Base-by-base conservation (phyloP, 805 yeast genomes). In the Allodekkera sacchari region DNA sequence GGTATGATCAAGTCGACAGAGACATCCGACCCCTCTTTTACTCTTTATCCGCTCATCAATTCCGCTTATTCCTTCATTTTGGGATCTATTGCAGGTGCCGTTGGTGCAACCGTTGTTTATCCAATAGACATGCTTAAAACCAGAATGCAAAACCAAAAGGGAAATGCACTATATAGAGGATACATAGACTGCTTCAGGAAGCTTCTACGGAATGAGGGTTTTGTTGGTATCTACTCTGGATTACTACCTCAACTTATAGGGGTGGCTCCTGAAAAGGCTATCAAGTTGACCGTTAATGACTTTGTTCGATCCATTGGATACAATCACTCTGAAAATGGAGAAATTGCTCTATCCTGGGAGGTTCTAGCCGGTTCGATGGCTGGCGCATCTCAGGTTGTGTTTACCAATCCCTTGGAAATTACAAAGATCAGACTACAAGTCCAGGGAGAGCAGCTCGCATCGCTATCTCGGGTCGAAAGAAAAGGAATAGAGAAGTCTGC, bases 261-360 rank as follows among this genome's bases (percentile, higher is more conserved):
- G 44, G 97, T 89, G 31, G 97, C 97, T 0, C 98, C 98, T 2
- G 98, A 89, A 57, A 89, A 89, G 64, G 97, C 97, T 27, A 89
- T 89, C 50, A 89, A 89, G 61, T 72, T 89, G 43, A 88, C 97
- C 0, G 94, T 89, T 24, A 89, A 89, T 59, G 98, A 89, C 54
- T 63, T 83, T 35, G 77, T 87, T 36, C 73, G 97, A 48, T 77
- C 77, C 18, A 66, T 74, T 33, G 77, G 89, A 40, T 68, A 83
- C 22, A 52, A 54, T 14, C 56, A 66, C 61, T 61, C 68, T 28
- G 48, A 61, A 16, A 61, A 66, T 10, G 77, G 76, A 33, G 53
- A 64, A 20, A 62, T 77, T 30, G 55, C 73, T 3, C 42, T 71
- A 43, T 53, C 60, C 18, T 70, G 80, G 67, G 97, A 89, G 59